Evolutionary conservation across 176 grass and related monocot genomes (phyloP), one percentile per base, ranked within the genome.

Genomic region (Canna indica): DNA sequence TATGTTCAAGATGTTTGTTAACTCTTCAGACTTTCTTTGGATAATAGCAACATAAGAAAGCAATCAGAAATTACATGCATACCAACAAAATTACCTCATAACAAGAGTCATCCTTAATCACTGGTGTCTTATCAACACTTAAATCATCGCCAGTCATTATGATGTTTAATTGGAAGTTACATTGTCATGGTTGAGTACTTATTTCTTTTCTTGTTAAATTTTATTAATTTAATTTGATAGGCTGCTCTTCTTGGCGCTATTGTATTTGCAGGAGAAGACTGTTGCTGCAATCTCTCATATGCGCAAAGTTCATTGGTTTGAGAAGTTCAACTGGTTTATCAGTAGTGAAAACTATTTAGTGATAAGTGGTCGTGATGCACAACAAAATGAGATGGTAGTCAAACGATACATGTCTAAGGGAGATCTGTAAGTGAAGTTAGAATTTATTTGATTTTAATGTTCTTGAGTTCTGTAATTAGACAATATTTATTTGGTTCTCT

Each of bases 241-340:
- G 34, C 16, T 24, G 9, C 35, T 66, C 17, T 12, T 36, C 18
- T 39, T 66, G 7, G 33, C 39, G 33, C 35, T 27, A 60, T 27
- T 28, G 4, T 24, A 39, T 66, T 38, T 87, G 71, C 77, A 97
- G 93, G 93, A 92, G 63, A 92, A 97, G 79, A 89, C 93, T 39
- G 93, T 97, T 57, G 93, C 93, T 56, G 86, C 86, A 66, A 97
- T 97, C 47, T 90, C 93, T 83, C 93, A 92, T 82, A 90, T 97
- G 83, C 84, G 93, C 41, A 97, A 97, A 78, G 88, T 97, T 78
- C 93, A 97, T 70, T 97, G 93, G 93, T 97, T 97, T 67, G 93
- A 97, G 86, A 97, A 97, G 79, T 97, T 97, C 75, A 97, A 90
- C 79, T 97, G 93, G 93, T 97, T 97, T 78, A 87, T 97, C 77